Evolutionary conservation across 768 basidiomycete genomes (phyloP).

Genomic region (Auriscalpium vulgare): DNA sequence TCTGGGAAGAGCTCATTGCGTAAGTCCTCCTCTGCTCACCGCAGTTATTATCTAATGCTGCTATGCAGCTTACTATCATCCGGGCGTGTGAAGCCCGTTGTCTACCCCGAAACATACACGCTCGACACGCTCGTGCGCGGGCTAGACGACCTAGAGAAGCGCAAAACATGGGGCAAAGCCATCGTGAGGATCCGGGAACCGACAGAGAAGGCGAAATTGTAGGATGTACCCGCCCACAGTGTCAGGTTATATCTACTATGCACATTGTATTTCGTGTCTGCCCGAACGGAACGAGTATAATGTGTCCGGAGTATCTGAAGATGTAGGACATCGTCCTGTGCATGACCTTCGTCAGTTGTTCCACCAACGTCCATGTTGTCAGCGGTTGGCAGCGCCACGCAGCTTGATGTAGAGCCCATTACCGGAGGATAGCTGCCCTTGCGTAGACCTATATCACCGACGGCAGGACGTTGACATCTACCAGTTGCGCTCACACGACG

Average conservation of each 20-base stretch:
- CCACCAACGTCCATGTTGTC: no score
- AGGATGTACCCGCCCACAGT: constrained; percentile 11
- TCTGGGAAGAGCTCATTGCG: constrained; percentile 69
- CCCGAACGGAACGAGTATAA: not conserved
- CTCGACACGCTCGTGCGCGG: constrained; percentile 63
- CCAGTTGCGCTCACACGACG: no score
- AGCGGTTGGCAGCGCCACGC: no score
- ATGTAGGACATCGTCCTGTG: no score
- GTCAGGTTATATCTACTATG: not conserved
- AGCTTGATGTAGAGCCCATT: no score
- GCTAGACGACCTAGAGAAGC: constrained; percentile 63
- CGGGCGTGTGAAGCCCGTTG: constrained; percentile 57
- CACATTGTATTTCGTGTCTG: not conserved
- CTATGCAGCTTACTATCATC: constrained; percentile 56
- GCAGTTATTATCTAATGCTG: not conserved
- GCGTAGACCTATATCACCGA: no score
- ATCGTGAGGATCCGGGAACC: constrained; percentile 54
- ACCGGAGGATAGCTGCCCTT: no score
- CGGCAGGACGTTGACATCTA: no score
- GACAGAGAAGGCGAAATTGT: constrained; percentile 40
- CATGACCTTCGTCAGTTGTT: no score
- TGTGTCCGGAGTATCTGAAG: no score
- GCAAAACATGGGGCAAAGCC: constrained; percentile 92
- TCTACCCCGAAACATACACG: constrained; percentile 62
- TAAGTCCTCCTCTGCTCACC: not conserved